Base-by-base conservation (phyloP, 192 early-diverging fungal genomes). In the Lunasporangiospora selenospora region DNA sequence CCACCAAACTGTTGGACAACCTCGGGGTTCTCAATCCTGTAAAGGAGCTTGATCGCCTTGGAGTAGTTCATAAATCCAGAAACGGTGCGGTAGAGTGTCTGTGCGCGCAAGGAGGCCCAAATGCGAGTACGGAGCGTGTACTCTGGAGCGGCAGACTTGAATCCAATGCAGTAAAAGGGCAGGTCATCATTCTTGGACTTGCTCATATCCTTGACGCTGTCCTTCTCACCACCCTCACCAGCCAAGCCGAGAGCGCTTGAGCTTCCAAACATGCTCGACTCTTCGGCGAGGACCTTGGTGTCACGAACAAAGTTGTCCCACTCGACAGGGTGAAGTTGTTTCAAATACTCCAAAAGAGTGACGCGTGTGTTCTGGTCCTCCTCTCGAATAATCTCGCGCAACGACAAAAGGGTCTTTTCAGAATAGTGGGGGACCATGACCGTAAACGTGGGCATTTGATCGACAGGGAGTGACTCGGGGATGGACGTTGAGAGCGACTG, bases 291-390 rank as follows among this genome's bases (percentile, higher is more conserved):
- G 15, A 88, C 86, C 80, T 91, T 93, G 55, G 88, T 91, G 49
- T 94, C 92, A 66, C 89, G 87, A 42, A 92, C 93, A 81, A 93
- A 95, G 78, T 95, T 95, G 48, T 92, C 92, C 93, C 93, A 95
- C 66, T 95, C 93, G 21, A 85, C 82, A 0, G 88, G 76, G 57
- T 93, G 88, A 43, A 91, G 76, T 15, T 90, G 89, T 75, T 93
- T 91, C 27, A 91, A 65, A 42, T 92, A 93, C 77, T 94, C 92
- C 19, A 94, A 78, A 39, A 93, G 65, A 18, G 91, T 94, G 10
- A 94, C 85, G 9, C 89, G 84, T 29, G 89, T 91, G 62, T 88
- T 87, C 58, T 89, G 80, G 56, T 94, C 92, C 56, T 90, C 88
- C 65, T 92, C 90, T 36, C 89, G 79, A 54, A 94, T 92, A 47